Evolutionary conservation across 1,284 basidiomycete genomes (phyloP), one percentile per base, ranked within the genome.

Genomic region (Moniliophthora roreri): DNA sequence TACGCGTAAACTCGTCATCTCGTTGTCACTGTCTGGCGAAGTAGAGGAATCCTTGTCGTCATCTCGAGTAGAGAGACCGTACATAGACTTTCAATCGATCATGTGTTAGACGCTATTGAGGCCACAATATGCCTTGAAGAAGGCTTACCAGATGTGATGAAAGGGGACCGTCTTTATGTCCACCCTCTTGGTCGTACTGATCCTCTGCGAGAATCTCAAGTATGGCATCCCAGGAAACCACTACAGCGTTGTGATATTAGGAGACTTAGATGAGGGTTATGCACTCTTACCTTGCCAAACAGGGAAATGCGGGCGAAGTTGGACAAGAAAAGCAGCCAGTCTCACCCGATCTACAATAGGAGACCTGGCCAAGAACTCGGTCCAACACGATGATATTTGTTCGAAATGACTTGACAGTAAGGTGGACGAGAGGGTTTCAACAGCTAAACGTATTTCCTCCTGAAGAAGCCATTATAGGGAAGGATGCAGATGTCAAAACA

Each of bases 381-480:
- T 77, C 82, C 85, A 90, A 60, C 85, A 89, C 13, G 69, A 64
- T 4, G 84, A 73, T 18, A 90, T 86, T 10, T 79, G 76, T 21
- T 83, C 76, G 45, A 84, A 71, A 66, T 89, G 87, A 23, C 79
- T 74, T 4, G 83, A 79, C 16, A 87, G 75, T 20, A 90, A 68
- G 15, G 80, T 81, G 54, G 79, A 75, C 2, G 79, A 72, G 68
- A 81, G 81, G 1, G 79, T 77, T 55, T 82, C 77, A 1, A 77
- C 78, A 3, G 81, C 71, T 10, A 81, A 62, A 44, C 86, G 74
- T 36, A 88, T 69, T 69, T 88, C 85, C 69, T 87, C 86, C 87
- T 90, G 50, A 23, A 37, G 32, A 18, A 34, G 39, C 11, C 34
- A 16, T 21, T 13, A 16, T 24, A 21, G 36, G 20, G 32, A n/a